A percentile compares a stretch with the other conserved stretches of the same genome.
These are phyloP conservation scores for Peronosclerospora sorghi DNA, from an alignment of 352 stramenopile species.

Conservation along the genomic window DNA sequence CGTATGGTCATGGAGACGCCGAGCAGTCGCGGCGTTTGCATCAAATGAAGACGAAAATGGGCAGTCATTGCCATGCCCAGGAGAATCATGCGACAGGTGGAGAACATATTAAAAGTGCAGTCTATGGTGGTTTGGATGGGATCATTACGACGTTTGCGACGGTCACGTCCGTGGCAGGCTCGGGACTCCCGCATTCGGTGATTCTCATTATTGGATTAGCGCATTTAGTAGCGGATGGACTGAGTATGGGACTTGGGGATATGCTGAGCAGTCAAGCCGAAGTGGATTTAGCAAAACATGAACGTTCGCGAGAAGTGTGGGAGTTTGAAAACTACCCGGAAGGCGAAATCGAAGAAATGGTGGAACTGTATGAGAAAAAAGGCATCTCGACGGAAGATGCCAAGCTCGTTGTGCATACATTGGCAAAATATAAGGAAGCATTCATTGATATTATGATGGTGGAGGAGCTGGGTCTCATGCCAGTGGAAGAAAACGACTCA, in stretches of 20 bases:
- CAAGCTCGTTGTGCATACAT: slow-evolving; percentile 83
- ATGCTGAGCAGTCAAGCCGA: slow-evolving; percentile 90
- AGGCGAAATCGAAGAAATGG: slow-evolving; percentile 94
- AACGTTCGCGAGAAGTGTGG: slow-evolving; percentile 88
- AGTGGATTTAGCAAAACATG: slow-evolving; percentile 89
- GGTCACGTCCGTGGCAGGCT: slow-evolving; percentile 89
- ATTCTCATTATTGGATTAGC: slow-evolving; percentile 93
- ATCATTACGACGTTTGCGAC: slow-evolving; percentile 95
- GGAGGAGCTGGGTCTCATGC: slow-evolving; percentile 92
- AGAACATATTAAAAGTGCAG: slow-evolving; percentile 77
- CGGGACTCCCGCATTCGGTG: slow-evolving; percentile 74
- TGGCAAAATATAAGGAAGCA: slow-evolving; percentile 95
- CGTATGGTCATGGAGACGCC: slow-evolving; percentile 34
- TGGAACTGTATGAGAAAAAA: slow-evolving; percentile 90
- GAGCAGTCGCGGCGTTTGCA: slow-evolving; percentile 50
- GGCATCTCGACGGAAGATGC: slow-evolving; percentile 88
- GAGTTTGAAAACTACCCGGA: slow-evolving; percentile 94
- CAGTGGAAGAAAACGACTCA: slow-evolving; percentile 88
- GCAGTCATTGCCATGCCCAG: slow-evolving; percentile 38
- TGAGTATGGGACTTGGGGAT: slow-evolving; percentile 93
- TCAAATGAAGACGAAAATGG: slow-evolving; percentile 58
- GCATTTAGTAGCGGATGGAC: slow-evolving; percentile 91
- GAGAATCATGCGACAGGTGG: slow-evolving; percentile 68
- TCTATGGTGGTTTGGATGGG: slow-evolving; percentile 93
- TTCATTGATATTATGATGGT: slow-evolving; percentile 98